A percentile compares a stretch with the other conserved stretches of the same genome.
These are phyloP conservation scores for Lumnitzera littorea DNA, from an alignment of 345 rosid genomes.

Conservation along the genomic window DNA sequence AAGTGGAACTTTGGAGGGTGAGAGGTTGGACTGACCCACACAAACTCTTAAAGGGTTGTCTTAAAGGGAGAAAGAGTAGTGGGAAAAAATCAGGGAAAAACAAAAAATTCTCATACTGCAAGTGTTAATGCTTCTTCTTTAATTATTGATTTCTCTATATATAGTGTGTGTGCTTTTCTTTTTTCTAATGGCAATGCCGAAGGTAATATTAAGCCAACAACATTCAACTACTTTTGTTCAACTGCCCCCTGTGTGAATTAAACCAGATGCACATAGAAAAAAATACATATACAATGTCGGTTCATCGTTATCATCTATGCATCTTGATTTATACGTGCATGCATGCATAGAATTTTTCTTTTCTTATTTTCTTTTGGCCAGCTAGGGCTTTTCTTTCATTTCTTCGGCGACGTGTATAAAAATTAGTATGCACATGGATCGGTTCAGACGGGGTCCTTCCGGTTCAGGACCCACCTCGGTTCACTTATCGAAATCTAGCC, in stretches of 20 bases:
- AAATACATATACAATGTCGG: no score
- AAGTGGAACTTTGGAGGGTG: constrained; percentile 18
- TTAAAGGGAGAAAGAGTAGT: neutral
- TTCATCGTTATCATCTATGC: no score
- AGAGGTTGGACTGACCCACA: constrained; percentile 43
- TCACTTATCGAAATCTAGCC: no score
- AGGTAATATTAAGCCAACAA: constrained; percentile 33
- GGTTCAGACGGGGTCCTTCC: no score
- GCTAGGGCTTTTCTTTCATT: no score
- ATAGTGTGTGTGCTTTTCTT: neutral
- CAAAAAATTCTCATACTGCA: neutral
- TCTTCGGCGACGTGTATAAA: no score
- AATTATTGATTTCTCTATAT: neutral
- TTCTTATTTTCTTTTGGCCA: no score
- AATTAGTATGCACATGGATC: no score
- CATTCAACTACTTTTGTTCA: constrained; percentile 61
- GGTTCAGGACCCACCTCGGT: no score
- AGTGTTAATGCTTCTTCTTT: no score
- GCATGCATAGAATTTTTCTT: no score
- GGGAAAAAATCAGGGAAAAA: neutral
- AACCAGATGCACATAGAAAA: neutral
- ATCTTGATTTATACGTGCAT: neutral
- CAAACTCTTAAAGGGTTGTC: neutral
- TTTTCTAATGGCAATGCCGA: constrained; percentile 12
- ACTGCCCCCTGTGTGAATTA: constrained; percentile 31